Base-by-base conservation (phyloP, 2,329 filamentous ascomycete species). In the Alternaria triticina region DNA sequence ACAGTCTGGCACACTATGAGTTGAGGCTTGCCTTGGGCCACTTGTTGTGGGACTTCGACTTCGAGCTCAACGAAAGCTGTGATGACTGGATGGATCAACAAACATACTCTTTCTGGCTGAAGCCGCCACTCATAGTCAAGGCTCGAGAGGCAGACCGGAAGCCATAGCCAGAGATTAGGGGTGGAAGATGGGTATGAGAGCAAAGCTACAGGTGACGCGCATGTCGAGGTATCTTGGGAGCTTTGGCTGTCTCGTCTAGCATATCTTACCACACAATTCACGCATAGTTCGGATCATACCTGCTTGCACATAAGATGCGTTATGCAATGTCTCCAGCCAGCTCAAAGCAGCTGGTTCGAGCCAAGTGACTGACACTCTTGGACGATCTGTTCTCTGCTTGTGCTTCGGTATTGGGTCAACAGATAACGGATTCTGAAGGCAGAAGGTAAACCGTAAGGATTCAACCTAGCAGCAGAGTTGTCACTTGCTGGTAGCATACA, bases 101-200 rank as follows among this genome's bases (percentile, higher is more conserved):
- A 17, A 54, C 54, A 28, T 52, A 40, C 17, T 52, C 54, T 27
- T 61, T 58, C 36, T 58, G 54, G 54, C 47, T 54, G 27, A 61
- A 61, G 27, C 28, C 54, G 11, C 46, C 54, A n/a, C 55, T 58
- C 6, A 46, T 52, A 22, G 54, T 61, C n/a, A 28, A 9, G n/a
- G 54, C 46, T 28, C 22, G 23, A 51, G n/a, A 28, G 33, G 46
- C 54, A 15, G 10, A 36, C 15, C 40, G 8, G 15, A 50, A 43
- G 12, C 9, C 28, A 40, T 52, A 47, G n/a, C 12, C 11, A 15
- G 43, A 20, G 17, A 43, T 4, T 4, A 43, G 15, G 22, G 12
- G 2, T 22, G 10, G 22, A 27, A 23, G 28, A 30, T 23, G 3
- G 20, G 30, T 8, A 7, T 15, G 13, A 22, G 13, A 25, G 10